Conservation (phyloP, 176 grass and related monocot species). For the Rhipidocladum racemiflorum region DNA sequence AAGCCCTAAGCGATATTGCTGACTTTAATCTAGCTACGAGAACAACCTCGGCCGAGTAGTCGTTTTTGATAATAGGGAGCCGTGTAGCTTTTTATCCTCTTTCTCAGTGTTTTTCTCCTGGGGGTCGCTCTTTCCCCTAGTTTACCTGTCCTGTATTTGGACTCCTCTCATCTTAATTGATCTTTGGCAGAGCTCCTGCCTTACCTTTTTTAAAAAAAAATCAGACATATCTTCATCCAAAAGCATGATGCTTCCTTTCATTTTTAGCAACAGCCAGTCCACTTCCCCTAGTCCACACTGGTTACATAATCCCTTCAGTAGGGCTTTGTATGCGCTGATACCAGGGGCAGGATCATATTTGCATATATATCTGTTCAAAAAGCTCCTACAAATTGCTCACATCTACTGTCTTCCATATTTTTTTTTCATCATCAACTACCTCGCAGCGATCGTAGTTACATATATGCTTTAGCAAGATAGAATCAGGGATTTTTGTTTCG, state of each 20-base stretch:
- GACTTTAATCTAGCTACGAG: too few relatives aligned
- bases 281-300: conserved; percentile 1
- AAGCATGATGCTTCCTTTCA: conserved; percentile 8
- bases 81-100: too few relatives aligned
- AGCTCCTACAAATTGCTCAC: conserved; percentile 13
- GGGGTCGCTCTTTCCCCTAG: too few relatives aligned
- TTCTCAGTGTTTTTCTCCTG: too few relatives aligned
- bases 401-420: conserved; percentile 31
- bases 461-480: conserved; percentile 1
- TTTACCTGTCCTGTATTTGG: too few relatives aligned
- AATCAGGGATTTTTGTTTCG: too few relatives aligned
- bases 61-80: too few relatives aligned
- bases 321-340: conserved; percentile 27
- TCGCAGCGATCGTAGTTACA: neutral
- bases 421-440: neutral
- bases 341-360: conserved; percentile 8
- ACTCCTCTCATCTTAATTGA: too few relatives aligned
- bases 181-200: too few relatives aligned
- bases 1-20: too few relatives aligned
- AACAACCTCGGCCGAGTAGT: too few relatives aligned
- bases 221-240: conserved; percentile 24
- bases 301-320: conserved; percentile 28
- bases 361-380: conserved; percentile 2
- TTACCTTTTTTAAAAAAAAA: too few relatives aligned
- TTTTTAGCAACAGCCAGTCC: conserved; percentile 5